Conservation (phyloP, 352 stramenopile species). For the Pythium rishiriense region DNA sequence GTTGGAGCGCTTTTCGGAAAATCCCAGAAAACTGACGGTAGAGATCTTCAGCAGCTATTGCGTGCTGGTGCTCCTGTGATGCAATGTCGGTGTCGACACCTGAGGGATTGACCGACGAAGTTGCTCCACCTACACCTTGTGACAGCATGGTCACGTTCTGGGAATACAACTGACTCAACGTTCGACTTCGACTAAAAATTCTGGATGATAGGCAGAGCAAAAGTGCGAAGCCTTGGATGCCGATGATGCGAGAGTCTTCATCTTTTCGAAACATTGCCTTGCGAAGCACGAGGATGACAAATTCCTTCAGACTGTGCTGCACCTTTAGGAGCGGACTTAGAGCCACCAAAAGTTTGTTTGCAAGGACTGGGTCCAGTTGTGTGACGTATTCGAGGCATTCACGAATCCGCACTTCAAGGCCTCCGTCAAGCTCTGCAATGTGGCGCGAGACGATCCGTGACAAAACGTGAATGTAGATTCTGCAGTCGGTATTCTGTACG, state of each 20-base stretch:
- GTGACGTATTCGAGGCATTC: conserved; percentile 62
- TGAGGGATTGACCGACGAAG: conserved; percentile 10
- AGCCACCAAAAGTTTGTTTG: conserved; percentile 33
- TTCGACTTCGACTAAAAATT: conserved; percentile 39
- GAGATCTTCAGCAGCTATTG: conserved; percentile 44
- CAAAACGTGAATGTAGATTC: conserved; percentile 36
- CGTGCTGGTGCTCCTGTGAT: conserved; percentile 43
- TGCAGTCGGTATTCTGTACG: conserved; percentile 33
- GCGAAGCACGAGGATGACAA: conserved; percentile 52
- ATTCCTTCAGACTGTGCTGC: conserved; percentile 43
- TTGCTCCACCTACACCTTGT: conserved; percentile 24
- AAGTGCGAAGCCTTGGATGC: conserved; percentile 45
- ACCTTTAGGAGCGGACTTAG: conserved; percentile 41
- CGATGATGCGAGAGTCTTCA: conserved; percentile 46
- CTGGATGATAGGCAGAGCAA: conserved; percentile 42
- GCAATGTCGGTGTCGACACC: conserved; percentile 27
- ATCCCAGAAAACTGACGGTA: conserved; percentile 63
- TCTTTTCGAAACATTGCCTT: conserved; percentile 71
- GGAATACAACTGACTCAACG: conserved; percentile 53
- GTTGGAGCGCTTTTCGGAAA: conserved; percentile 47
- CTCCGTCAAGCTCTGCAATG: conserved; percentile 35
- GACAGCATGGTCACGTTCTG: conserved; percentile 44
- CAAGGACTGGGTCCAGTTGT: conserved; percentile 34
- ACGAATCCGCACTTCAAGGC: conserved; percentile 36
- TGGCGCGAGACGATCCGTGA: conserved; percentile 43